A percentile compares a stretch with the other conserved stretches of the same genome.
phyloP scores from a whole-genome alignment of 768 basidiomycete species.

The Trametes sanguinea region DNA sequence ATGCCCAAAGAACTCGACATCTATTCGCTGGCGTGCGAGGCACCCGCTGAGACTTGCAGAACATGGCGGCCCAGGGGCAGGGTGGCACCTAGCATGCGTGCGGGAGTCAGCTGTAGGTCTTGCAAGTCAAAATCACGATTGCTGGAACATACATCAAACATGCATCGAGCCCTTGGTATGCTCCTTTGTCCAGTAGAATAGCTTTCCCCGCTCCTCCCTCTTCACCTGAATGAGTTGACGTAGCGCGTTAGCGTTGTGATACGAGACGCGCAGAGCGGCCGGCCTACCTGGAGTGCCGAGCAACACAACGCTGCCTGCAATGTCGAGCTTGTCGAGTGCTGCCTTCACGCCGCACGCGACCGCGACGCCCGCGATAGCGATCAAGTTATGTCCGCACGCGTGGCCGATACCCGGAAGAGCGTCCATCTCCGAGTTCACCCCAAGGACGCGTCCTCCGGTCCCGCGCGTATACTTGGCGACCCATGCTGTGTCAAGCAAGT shows the following conservation, averaged over 20 bases:
- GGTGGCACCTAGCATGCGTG: constrained; percentile 63
- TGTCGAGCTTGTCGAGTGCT: constrained; percentile 59
- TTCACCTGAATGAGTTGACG: constrained; percentile 51
- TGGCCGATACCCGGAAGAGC: constrained; percentile 50
- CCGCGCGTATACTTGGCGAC: constrained; percentile 66
- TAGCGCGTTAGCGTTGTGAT: not conserved
- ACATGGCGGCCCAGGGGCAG: constrained; percentile 72
- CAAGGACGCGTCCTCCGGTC: constrained; percentile 66
- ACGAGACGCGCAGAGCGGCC: not conserved
- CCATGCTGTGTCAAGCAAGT: constrained; percentile 75
- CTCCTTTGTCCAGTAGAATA: constrained; percentile 65
- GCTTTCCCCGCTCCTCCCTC: constrained; percentile 80
- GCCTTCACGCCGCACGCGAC: constrained; percentile 69
- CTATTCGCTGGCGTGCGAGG: constrained; percentile 61
- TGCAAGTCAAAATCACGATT: not conserved
- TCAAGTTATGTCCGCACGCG: constrained; percentile 83
- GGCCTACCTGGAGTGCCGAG: constrained; percentile 74
- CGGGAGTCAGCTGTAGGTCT: too few species aligned
- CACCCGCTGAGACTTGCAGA: constrained; percentile 66
- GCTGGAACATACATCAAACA: constrained; percentile 63
- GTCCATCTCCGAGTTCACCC: constrained; percentile 76
- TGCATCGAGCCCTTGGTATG: constrained; percentile 74
- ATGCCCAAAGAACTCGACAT: constrained; percentile 71
- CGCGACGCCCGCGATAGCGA: constrained; percentile 74
- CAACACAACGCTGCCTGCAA: constrained; percentile 68